Evolutionary conservation across 306 rosid genomes (phyloP).

Genomic region (Styphnolobium japonicum): DNA sequence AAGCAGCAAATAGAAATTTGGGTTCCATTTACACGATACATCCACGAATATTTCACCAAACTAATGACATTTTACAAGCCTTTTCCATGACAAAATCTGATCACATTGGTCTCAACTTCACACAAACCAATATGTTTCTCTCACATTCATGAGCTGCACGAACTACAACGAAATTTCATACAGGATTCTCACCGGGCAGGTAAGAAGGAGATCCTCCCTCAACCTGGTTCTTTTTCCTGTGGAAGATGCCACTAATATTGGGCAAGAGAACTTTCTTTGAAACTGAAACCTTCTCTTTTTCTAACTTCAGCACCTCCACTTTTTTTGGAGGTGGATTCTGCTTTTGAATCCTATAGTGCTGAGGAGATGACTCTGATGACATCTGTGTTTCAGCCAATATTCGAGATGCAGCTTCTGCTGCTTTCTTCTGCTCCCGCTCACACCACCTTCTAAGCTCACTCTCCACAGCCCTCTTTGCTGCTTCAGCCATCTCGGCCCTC

Average conservation of each 20-base stretch:
- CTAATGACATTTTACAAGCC: slow-evolving; percentile 31
- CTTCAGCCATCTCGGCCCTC: slow-evolving; percentile 93
- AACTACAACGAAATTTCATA: slow-evolving; percentile 41
- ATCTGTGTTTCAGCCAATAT: slow-evolving; percentile 70
- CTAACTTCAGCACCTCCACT: slow-evolving; percentile 50
- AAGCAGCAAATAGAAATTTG: too few species aligned
- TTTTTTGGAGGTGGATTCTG: slow-evolving; percentile 49
- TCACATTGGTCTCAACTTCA: slow-evolving; percentile 49
- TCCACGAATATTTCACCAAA: slow-evolving; percentile 38
- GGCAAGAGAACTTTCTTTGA: slow-evolving; percentile 81
- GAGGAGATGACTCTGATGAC: slow-evolving; percentile 66
- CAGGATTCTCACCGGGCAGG: slow-evolving; percentile 77
- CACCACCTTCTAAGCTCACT: slow-evolving; percentile 89
- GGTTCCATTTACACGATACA: slow-evolving; percentile 52
- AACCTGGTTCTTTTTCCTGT: slow-evolving; percentile 73
- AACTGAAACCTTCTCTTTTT: slow-evolving; percentile 56
- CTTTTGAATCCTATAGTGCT: slow-evolving; percentile 57
- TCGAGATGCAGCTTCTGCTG: slow-evolving; percentile 83
- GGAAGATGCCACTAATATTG: slow-evolving; percentile 69
- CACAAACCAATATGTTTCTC: slow-evolving; percentile 45
- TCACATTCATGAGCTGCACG: slow-evolving; percentile 51
- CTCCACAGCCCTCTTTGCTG: slow-evolving; percentile 93
- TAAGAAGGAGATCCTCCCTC: slow-evolving; percentile 93
- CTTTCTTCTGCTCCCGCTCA: slow-evolving; percentile 89
- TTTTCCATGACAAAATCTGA: slow-evolving; percentile 24